phyloP scores from a whole-genome alignment of 257 asterid genomes.

The Nicotiana noctiflora region DNA sequence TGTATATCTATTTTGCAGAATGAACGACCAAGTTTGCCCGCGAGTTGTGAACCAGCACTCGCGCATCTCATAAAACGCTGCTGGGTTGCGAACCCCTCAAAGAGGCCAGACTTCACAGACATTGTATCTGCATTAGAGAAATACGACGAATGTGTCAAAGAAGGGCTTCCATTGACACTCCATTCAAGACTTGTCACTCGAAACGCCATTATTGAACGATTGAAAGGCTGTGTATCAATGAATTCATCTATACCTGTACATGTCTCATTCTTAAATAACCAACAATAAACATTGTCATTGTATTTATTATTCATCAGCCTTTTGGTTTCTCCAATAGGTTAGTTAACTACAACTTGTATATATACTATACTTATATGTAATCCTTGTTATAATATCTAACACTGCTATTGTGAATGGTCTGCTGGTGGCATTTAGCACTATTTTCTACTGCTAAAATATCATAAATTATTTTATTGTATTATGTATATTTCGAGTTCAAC shows the following conservation, averaged over 20 bases:
- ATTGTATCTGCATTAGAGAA: conserved; percentile 66
- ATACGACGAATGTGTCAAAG: conserved; percentile 74
- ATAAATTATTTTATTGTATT: neutral
- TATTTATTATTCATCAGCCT: conserved; percentile 1
- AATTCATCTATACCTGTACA: conserved; percentile 64
- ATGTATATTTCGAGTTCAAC: too few relatives aligned
- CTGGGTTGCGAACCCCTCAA: conserved; percentile 77
- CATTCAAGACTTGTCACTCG: conserved; percentile 49
- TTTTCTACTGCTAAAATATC: neutral
- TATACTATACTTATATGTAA: neutral
- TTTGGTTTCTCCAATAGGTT: neutral
- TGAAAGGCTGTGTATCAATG: conserved; percentile 66
- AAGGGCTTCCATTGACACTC: conserved; percentile 69
- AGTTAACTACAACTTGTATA: neutral
- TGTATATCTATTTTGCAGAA: conserved; percentile 39
- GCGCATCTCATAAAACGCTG: conserved; percentile 87
- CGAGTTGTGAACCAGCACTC: conserved; percentile 79
- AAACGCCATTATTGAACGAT: conserved; percentile 58
- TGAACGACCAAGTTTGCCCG: conserved; percentile 85
- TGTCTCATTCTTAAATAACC: conserved; percentile 21
- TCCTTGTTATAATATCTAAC: neutral
- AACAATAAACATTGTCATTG: neutral
- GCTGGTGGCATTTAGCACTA: neutral
- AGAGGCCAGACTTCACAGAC: conserved; percentile 74
- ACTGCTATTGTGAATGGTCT: neutral